Base-by-base conservation (phyloP, 2,329 filamentous ascomycete species). In the Seiridium unicorne region DNA sequence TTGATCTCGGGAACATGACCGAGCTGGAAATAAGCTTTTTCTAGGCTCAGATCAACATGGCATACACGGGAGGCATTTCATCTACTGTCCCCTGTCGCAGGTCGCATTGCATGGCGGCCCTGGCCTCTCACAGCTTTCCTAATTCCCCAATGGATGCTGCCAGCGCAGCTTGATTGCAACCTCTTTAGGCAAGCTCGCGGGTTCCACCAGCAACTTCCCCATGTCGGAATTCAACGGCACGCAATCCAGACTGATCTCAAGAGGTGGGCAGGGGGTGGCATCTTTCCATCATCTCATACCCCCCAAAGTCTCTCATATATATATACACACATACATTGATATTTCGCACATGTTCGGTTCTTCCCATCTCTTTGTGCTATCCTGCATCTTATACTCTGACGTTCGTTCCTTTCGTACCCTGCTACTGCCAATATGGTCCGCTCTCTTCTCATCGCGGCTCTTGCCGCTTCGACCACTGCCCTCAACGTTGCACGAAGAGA, bases 381-480 rank as follows among this genome's bases (percentile, higher is more conserved):
- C 13, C 11, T 36, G 31, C 2, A 10, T 26, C 36, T 44, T 26
- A 32, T 18, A n/a, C n/a, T 26, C 42, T 35, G 55, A n/a, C 32
- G 32, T 44, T 13, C 35, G 11, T 13, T 9, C 31, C 26, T 47
- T 34, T 44, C 18, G 9, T 55, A 6, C 11, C 40, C 38, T 34
- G 7, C 31, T 40, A n/a, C 6, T n/a, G 31, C 35, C 36, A 62
- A 46, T 1, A 69, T 70, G 65, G 63, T 68, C 46, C 67, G 68
- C 58, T 40, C 55, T 35, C 57, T 69, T 13, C 38, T 68, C 44
- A 60, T 65, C 51, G 68, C 66, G 46, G 60, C 68, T 11, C 66
- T 66, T 32, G 65, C 63, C 55, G 65, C 63, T 4, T 56, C 59
- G 10, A 59, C 63, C 5, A 58, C 63, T 18, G 65, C 66, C 18